These are phyloP conservation scores for Skeletonema potamos DNA, from an alignment of 108 stramenopile species.

Conservation along the genomic window DNA sequence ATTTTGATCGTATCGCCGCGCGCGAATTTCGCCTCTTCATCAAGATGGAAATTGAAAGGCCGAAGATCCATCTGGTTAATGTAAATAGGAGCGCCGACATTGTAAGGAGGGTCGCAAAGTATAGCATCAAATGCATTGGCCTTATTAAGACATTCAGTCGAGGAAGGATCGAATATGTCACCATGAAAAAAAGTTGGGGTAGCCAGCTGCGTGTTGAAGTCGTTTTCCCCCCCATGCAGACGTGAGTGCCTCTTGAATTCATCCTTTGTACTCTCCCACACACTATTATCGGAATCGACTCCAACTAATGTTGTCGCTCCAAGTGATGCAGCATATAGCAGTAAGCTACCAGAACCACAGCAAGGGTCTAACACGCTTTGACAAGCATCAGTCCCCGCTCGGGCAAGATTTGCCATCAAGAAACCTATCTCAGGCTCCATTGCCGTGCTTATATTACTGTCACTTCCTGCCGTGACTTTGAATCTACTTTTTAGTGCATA, in stretches of 20 bases:
- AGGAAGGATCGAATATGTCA: slow-evolving; percentile 17
- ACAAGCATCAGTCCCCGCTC: not conserved
- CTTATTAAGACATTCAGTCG: slow-evolving; percentile 15
- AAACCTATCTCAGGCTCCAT: slow-evolving; percentile 52
- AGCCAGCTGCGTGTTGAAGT: not conserved
- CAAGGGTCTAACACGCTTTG: slow-evolving; percentile 29
- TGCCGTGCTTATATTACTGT: slow-evolving; percentile 23
- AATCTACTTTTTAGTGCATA: slow-evolving; percentile 29
- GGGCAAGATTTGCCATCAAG: slow-evolving; percentile 45
- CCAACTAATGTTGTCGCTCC: slow-evolving; percentile 30
- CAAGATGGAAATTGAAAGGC: slow-evolving; percentile 25
- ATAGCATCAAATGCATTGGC: slow-evolving; percentile 32
- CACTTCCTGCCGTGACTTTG: not conserved
- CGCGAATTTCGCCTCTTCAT: not conserved
- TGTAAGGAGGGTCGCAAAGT: slow-evolving; percentile 41
- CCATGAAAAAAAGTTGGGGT: slow-evolving; percentile 21
- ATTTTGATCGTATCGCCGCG: not conserved
- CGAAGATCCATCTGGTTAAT: slow-evolving; percentile 22
- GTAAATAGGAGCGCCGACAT: slow-evolving; percentile 35
- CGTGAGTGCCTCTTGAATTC: slow-evolving; percentile 2
- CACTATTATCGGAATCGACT: slow-evolving; percentile 24
- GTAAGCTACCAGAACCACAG: slow-evolving; percentile 34
- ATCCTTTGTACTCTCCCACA: slow-evolving; percentile 10
- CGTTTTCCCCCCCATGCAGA: not conserved
- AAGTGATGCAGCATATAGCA: slow-evolving; percentile 33